These are phyloP conservation scores for Rhododendron ovatum DNA, from an alignment of 148 eudicot species.

Conservation along the genomic window DNA sequence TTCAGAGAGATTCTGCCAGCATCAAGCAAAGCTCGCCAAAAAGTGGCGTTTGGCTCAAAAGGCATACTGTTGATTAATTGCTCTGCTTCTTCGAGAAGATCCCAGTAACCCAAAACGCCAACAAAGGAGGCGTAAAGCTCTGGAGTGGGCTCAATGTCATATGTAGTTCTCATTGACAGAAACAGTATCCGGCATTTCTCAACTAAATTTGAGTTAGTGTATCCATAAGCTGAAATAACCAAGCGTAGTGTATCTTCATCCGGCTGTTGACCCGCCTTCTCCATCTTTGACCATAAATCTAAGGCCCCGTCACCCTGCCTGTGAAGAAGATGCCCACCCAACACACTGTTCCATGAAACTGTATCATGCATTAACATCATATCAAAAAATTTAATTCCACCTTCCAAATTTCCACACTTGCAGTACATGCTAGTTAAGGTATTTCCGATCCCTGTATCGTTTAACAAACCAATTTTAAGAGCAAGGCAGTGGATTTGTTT, in stretches of 20 bases:
- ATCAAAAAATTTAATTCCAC: slow-evolving; percentile 46
- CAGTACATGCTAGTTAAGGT: slow-evolving; percentile 67
- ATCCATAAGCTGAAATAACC: slow-evolving; percentile 58
- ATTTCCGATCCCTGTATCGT: slow-evolving; percentile 56
- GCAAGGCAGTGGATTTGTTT: slow-evolving; percentile 60
- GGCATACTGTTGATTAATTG: slow-evolving; percentile 53
- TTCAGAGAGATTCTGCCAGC: slow-evolving; percentile 45
- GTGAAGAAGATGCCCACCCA: slow-evolving; percentile 66
- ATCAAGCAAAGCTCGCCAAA: slow-evolving; percentile 82
- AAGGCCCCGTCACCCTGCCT: slow-evolving; percentile 73
- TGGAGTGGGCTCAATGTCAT: slow-evolving; percentile 48
- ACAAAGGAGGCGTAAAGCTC: slow-evolving; percentile 74
- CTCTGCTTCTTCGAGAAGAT: slow-evolving; percentile 72
- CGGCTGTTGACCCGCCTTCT: slow-evolving; percentile 32
- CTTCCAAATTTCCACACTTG: slow-evolving; percentile 65
- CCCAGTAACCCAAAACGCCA: slow-evolving; percentile 73
- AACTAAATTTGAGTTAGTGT: slow-evolving; percentile 52
- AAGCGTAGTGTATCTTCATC: slow-evolving; percentile 50
- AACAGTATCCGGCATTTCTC: slow-evolving; percentile 57
- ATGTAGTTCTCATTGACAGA: slow-evolving; percentile 48
- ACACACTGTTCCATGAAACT: slow-evolving; percentile 79
- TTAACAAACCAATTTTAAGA: slow-evolving; percentile 46
- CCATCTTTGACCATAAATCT: slow-evolving; percentile 58
- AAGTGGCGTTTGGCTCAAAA: slow-evolving; percentile 49
- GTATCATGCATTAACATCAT: slow-evolving; percentile 45